phyloP scores from a whole-genome alignment of 768 basidiomycete genomes.

The Tylopilus balloui region DNA sequence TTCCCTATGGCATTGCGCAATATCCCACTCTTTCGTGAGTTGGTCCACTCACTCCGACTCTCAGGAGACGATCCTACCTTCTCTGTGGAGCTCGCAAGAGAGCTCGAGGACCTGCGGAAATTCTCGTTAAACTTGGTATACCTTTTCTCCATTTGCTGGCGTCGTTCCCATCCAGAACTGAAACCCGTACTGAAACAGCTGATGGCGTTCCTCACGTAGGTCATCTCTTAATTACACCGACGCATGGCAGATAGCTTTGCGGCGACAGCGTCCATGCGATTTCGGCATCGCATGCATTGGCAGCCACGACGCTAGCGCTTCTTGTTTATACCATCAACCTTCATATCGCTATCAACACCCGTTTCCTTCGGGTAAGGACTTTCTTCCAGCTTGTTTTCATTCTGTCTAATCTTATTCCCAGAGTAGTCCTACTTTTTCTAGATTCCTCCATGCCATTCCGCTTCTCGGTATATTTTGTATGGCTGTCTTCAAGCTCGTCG shows the following conservation, averaged over 20 bases:
- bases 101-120: constrained; percentile 23
- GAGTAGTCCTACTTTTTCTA: constrained; percentile 12
- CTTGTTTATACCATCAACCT: constrained; percentile 30
- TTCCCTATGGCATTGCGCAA: constrained; percentile 9
- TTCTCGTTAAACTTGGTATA: constrained; percentile 20
- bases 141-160: background rate
- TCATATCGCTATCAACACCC: constrained; percentile 17
- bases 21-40: background rate
- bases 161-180: background rate
- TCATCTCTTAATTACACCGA: background rate
- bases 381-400: background rate
- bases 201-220: constrained; percentile 27
- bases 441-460: constrained; percentile 25
- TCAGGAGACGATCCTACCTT: constrained; percentile 1
- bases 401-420: background rate
- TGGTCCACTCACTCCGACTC: background rate
- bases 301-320: constrained; percentile 22
- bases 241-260: background rate
- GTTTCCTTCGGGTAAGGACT: constrained; percentile 17
- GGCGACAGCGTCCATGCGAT: constrained; percentile 19
- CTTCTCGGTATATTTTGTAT: constrained; percentile 24
- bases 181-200: constrained; percentile 16
- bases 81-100: constrained; percentile 15
- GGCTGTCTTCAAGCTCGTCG: constrained; percentile 14
- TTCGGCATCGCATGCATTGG: constrained; percentile 17